Percentiles rank a stretch among this genome's conserved stretches.
Conservation (phyloP, 139 green algal genomes). For the Volvox africanus region DNA sequence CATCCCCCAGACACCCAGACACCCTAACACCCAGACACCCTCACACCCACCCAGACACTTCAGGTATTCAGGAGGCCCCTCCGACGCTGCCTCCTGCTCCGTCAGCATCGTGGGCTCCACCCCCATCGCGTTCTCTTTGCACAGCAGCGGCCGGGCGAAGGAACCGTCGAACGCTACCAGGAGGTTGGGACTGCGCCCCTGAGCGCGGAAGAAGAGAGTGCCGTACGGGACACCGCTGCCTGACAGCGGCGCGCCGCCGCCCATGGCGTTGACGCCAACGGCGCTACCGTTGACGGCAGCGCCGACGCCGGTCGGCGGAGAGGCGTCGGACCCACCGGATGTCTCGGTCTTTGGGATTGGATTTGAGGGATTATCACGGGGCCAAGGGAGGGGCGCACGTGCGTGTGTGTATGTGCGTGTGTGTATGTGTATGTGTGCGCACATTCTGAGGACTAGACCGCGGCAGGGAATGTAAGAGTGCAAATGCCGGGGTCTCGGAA, state of each 20-base stretch:
- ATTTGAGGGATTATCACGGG: not conserved
- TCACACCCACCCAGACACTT: constrained; percentile 21
- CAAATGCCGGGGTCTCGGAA: no score
- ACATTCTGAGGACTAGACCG: no score
- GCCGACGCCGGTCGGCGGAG: not conserved
- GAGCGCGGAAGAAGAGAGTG: constrained; percentile 30
- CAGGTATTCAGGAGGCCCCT: constrained; percentile 25
- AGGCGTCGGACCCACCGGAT: not conserved
- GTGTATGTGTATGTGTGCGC: no score
- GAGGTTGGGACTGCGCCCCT: not conserved
- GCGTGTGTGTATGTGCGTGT: no score
- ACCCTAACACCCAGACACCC: not conserved
- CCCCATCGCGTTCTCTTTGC: not conserved
- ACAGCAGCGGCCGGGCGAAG: constrained; percentile 34
- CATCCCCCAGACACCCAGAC: not conserved
- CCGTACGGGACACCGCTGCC: constrained; percentile 21
- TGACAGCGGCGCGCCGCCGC: not conserved
- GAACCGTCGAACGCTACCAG: constrained; percentile 38
- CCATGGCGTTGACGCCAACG: not conserved
- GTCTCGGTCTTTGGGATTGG: not conserved
- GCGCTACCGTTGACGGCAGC: not conserved
- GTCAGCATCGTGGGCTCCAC: not conserved
- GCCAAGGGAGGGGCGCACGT: no score
- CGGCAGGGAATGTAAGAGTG: no score
- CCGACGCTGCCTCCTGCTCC: constrained; percentile 18